Percentiles rank a stretch among this genome's conserved stretches.
phyloP scores from a whole-genome alignment of 352 stramenopile species.

The Globisporangium splendens region DNA sequence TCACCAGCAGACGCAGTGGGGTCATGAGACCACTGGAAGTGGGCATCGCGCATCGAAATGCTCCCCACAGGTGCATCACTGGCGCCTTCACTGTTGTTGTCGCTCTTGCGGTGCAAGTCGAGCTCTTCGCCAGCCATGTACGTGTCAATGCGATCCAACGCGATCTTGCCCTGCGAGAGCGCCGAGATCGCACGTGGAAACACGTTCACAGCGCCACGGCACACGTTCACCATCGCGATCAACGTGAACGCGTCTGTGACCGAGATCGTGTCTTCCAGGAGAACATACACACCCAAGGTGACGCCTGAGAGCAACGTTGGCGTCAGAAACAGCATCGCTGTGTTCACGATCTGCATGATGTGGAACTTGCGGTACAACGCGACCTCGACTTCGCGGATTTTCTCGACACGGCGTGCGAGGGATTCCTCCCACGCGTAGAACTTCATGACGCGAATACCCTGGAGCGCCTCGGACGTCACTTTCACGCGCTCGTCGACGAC shows the following conservation, averaged over 20 bases:
- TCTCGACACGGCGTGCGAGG: conserved; percentile 33
- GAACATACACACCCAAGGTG: conserved; percentile 40
- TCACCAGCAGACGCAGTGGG: too few species aligned
- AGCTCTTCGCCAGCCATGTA: conserved; percentile 27
- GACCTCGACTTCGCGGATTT: conserved; percentile 40
- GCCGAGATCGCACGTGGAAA: conserved; percentile 24
- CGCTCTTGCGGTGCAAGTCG: not conserved
- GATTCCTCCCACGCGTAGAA: not conserved
- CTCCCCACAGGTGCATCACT: not conserved
- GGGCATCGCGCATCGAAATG: conserved; percentile 20
- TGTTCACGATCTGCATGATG: conserved; percentile 56
- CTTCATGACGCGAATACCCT: too few species aligned
- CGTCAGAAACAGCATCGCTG: conserved; percentile 48
- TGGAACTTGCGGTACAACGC: conserved; percentile 50
- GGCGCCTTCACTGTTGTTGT: not conserved
- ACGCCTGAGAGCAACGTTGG: conserved; percentile 37
- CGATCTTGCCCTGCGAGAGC: conserved; percentile 22
- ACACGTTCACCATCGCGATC: conserved; percentile 34
- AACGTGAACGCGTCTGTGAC: conserved; percentile 47
- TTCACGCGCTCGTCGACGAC: too few species aligned
- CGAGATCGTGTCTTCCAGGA: conserved; percentile 26
- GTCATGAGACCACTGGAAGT: conserved; percentile 21
- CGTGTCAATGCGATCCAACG: conserved; percentile 22
- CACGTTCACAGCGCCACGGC: conserved; percentile 21
- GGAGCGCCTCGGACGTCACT: too few species aligned